A percentile compares a stretch with the other conserved stretches of the same genome.
Conservation (phyloP, 23 red algal species). For the Cyanidiococcus yangmingshanensis region DNA sequence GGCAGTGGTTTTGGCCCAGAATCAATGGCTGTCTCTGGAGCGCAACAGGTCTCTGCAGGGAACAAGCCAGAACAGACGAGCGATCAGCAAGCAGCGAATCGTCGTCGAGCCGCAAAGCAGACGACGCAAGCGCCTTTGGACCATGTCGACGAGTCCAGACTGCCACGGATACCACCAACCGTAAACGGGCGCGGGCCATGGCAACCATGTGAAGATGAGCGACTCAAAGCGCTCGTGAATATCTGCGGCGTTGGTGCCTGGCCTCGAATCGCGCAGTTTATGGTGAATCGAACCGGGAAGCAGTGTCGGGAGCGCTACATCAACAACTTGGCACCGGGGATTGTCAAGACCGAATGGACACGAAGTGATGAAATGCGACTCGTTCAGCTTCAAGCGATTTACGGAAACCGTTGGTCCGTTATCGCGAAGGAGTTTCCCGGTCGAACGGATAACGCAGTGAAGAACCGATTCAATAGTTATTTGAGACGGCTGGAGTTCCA, state of each 20-base stretch:
- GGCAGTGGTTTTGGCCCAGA: too few species aligned
- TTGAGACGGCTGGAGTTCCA: conserved; percentile 3
- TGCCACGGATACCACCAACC: not conserved
- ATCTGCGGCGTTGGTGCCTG: conserved; percentile 19
- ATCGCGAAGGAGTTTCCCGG: conserved; percentile 34
- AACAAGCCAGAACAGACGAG: too few species aligned
- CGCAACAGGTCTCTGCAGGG: too few species aligned
- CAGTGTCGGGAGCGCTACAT: conserved; percentile 50
- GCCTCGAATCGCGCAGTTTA: conserved; percentile 24
- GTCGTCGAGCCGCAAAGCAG: not conserved
- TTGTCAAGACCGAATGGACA: conserved; percentile 30
- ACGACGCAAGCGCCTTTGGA: not conserved
- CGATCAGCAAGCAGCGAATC: too few species aligned
- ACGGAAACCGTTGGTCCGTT: conserved; percentile 34
- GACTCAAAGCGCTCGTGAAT: not conserved
- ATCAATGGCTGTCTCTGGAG: too few species aligned
- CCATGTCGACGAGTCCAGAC: conserved; percentile 5
- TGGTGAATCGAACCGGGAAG: conserved; percentile 34
- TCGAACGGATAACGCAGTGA: conserved; percentile 34
- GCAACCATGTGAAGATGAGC: conserved; percentile 12
- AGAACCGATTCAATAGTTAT: conserved; percentile 36
- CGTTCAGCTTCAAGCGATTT: conserved; percentile 16
- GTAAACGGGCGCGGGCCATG: conserved; percentile 1
- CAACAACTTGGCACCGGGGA: conserved; percentile 35
- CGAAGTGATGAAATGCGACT: conserved; percentile 25